These are phyloP conservation scores for Fusarium metavorans DNA, from an alignment of 2,329 filamentous ascomycete genomes.

Conservation along the genomic window DNA sequence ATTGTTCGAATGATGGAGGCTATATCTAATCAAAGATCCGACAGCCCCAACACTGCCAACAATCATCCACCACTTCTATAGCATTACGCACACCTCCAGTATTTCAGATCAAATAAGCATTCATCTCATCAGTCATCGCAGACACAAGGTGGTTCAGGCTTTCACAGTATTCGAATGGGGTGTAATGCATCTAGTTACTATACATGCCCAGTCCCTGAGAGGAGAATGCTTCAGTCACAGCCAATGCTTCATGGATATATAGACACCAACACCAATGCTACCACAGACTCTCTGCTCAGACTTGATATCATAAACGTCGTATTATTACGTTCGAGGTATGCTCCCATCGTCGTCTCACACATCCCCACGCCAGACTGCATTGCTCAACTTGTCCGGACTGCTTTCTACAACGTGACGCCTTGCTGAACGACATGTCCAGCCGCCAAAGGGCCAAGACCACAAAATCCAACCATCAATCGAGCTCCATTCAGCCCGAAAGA, in stretches of 20 bases:
- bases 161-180: not conserved
- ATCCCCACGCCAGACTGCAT: slow-evolving; percentile 28
- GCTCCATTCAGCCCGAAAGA: slow-evolving; percentile 50
- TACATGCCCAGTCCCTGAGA: not conserved
- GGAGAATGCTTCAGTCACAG: not conserved
- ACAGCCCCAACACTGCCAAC: not conserved
- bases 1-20: not conserved
- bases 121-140: not conserved
- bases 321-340: slow-evolving; percentile 28
- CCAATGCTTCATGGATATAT: not conserved
- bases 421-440: slow-evolving; percentile 15
- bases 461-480: slow-evolving; percentile 18
- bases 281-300: slow-evolving; percentile 13
- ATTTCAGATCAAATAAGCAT: not conserved
- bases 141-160: not conserved
- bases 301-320: slow-evolving; percentile 43
- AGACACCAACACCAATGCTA: not conserved
- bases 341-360: slow-evolving; percentile 16
- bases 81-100: not conserved
- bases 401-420: slow-evolving; percentile 15
- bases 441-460: not conserved
- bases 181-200: not conserved
- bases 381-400: slow-evolving; percentile 29
- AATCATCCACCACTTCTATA: not conserved
- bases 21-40: not conserved